Evolutionary conservation across 768 basidiomycete species (phyloP).

Genomic region (Mycena alexandri): DNA sequence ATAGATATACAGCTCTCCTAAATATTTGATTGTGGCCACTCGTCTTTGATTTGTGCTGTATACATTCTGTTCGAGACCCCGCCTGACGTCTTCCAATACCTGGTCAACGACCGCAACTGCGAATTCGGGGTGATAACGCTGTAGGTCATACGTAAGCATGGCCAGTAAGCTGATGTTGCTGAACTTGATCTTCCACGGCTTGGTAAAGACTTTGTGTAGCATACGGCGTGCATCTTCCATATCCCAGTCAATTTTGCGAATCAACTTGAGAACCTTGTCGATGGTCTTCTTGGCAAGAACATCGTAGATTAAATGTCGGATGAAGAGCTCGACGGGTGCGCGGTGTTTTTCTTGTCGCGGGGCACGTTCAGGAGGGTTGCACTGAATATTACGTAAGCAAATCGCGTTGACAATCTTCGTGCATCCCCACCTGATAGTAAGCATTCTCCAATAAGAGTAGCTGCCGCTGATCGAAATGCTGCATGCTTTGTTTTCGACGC

Average conservation of each 20-base stretch:
- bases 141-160: slow-evolving; percentile 95
- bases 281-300: slow-evolving; percentile 93
- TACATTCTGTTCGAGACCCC: slow-evolving; percentile 92
- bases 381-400: slow-evolving; percentile 58
- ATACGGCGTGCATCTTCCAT: slow-evolving; percentile 69
- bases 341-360: slow-evolving; percentile 90
- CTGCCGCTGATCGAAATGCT: slow-evolving; percentile 94
- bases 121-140: slow-evolving; percentile 93
- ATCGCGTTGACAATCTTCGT: neutral
- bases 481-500: slow-evolving; percentile 93
- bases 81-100: slow-evolving; percentile 91
- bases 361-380: slow-evolving; percentile 95
- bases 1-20: slow-evolving; percentile 98
- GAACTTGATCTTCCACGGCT: slow-evolving; percentile 98
- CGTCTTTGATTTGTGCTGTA: slow-evolving; percentile 96
- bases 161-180: slow-evolving; percentile 90
- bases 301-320: slow-evolving; percentile 95
- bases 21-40: slow-evolving; percentile 91
- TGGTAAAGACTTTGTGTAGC: slow-evolving; percentile 93
- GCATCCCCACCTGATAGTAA: slow-evolving; percentile 85
- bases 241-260: slow-evolving; percentile 98
- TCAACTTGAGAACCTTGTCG: slow-evolving; percentile 93
- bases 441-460: slow-evolving; percentile 94
- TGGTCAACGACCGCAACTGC: slow-evolving; percentile 92
- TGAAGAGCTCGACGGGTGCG: slow-evolving; percentile 90